A percentile compares a stretch with the other conserved stretches of the same genome.
phyloP scores from a whole-genome alignment of 768 basidiomycete species.

The Ramaria sp. region DNA sequence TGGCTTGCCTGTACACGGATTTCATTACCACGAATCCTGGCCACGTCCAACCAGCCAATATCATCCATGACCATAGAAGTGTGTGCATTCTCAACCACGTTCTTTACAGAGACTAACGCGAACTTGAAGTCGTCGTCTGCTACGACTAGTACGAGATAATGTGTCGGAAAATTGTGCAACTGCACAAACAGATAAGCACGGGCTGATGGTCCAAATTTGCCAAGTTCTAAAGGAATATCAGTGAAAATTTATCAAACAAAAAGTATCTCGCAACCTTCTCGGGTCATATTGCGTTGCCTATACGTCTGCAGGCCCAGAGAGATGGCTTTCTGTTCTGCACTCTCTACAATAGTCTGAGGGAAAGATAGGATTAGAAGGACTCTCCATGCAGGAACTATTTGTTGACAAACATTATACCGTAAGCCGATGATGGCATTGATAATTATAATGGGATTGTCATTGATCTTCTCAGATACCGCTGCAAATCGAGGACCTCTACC shows the following conservation, averaged over 20 bases:
- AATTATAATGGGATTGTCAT: constrained; percentile 54
- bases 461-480: constrained; percentile 46
- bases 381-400: background rate
- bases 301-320: constrained; percentile 75
- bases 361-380: background rate
- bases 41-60: constrained; percentile 68
- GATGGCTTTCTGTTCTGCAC: constrained; percentile 75
- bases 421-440: constrained; percentile 46
- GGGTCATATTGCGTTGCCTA: constrained; percentile 53
- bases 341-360: constrained; percentile 66
- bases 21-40: constrained; percentile 46
- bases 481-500: constrained; percentile 60
- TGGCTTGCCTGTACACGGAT: constrained; percentile 11
- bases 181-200: constrained; percentile 66
- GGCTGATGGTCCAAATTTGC: constrained; percentile 55
- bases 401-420: constrained; percentile 41
- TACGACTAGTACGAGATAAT: constrained; percentile 80
- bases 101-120: constrained; percentile 63
- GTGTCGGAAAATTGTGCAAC: constrained; percentile 61
- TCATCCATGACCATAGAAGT: constrained; percentile 60
- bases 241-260: background rate
- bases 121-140: constrained; percentile 70
- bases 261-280: constrained; percentile 37
- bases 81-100: constrained; percentile 42
- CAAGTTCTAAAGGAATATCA: constrained; percentile 35